Conservation (phyloP, 2,329 filamentous ascomycete genomes). For the Clarireedia hainanense region DNA sequence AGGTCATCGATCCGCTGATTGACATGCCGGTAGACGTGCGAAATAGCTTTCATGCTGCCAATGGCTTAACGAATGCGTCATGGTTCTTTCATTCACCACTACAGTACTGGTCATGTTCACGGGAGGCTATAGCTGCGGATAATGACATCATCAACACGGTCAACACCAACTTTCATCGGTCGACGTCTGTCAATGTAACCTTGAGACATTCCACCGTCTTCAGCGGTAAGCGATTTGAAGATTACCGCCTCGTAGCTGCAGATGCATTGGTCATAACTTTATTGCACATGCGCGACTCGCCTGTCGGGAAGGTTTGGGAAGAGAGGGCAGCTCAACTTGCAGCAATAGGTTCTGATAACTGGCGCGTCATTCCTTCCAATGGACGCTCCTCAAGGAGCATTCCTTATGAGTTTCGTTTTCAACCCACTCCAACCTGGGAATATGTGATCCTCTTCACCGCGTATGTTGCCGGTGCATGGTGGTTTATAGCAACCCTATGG, state of each 20-base stretch:
- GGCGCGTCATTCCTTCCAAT: conserved; percentile 57
- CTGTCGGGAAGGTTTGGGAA: conserved; percentile 59
- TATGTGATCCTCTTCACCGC: conserved; percentile 55
- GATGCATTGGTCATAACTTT: conserved; percentile 74
- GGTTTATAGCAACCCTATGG: conserved; percentile 59
- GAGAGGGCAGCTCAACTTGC: conserved; percentile 47
- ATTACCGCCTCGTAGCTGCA: conserved; percentile 58
- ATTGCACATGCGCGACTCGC: conserved; percentile 59
- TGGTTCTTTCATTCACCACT: conserved; percentile 81
- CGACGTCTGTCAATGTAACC: conserved; percentile 64
- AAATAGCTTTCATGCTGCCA: conserved; percentile 49
- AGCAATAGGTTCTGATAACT: conserved; percentile 40
- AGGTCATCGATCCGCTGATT: conserved; percentile 7
- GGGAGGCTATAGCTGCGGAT: conserved; percentile 50
- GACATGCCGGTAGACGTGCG: conserved; percentile 33
- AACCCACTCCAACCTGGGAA: conserved; percentile 62
- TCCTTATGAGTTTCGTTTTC: conserved; percentile 72
- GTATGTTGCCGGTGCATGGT: conserved; percentile 55
- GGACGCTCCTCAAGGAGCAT: conserved; percentile 47
- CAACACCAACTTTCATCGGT: conserved; percentile 53
- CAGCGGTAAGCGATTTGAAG: conserved; percentile 69
- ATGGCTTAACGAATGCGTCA: conserved; percentile 52
- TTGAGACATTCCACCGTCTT: conserved; percentile 73
- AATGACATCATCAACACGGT: conserved; percentile 59
- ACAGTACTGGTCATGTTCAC: conserved; percentile 71